Evolutionary conservation across 352 stramenopile genomes (phyloP).

Genomic region (Globisporangium yorkense): DNA sequence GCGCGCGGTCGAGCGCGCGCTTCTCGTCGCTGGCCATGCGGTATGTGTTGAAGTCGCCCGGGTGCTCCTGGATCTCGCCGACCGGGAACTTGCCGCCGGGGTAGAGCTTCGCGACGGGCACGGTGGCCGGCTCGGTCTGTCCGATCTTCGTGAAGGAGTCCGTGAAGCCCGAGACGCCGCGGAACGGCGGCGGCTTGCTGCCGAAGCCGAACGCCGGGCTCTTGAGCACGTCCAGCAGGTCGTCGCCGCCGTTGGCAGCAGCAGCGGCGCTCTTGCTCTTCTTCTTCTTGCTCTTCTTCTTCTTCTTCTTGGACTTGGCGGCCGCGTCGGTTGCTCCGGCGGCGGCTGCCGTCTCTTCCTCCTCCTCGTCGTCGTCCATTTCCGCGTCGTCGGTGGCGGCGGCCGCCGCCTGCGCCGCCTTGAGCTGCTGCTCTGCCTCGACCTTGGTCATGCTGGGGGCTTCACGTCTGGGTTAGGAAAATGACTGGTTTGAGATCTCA

Average conservation of each 20-base stretch:
- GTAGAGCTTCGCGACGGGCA: slow-evolving; percentile 63
- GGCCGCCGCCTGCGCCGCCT: background rate
- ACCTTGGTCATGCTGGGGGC: background rate
- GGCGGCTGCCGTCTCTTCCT: slow-evolving; percentile 3
- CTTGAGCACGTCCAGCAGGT: background rate
- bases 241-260: background rate
- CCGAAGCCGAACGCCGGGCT: slow-evolving; percentile 2
- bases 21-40: slow-evolving; percentile 71
- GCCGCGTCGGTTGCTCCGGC: background rate
- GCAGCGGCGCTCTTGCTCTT: slow-evolving; percentile 26
- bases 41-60: slow-evolving; percentile 86
- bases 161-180: slow-evolving; percentile 68
- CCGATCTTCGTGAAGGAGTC: slow-evolving; percentile 89
- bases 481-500: background rate
- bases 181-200: slow-evolving; percentile 38
- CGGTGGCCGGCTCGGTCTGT: slow-evolving; percentile 92
- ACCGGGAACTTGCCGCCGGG: slow-evolving; percentile 50
- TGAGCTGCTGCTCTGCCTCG: slow-evolving; percentile 6
- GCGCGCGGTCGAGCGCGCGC: slow-evolving; percentile 68
- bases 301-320: slow-evolving; percentile 28
- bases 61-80: slow-evolving; percentile 89
- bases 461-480: background rate
- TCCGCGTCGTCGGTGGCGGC: background rate
- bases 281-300: slow-evolving; percentile 24
- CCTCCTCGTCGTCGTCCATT: slow-evolving; percentile 10